These are phyloP conservation scores for Pseudogymnoascus sp. DNA, from an alignment of 2,329 filamentous ascomycete species.

Conservation along the genomic window DNA sequence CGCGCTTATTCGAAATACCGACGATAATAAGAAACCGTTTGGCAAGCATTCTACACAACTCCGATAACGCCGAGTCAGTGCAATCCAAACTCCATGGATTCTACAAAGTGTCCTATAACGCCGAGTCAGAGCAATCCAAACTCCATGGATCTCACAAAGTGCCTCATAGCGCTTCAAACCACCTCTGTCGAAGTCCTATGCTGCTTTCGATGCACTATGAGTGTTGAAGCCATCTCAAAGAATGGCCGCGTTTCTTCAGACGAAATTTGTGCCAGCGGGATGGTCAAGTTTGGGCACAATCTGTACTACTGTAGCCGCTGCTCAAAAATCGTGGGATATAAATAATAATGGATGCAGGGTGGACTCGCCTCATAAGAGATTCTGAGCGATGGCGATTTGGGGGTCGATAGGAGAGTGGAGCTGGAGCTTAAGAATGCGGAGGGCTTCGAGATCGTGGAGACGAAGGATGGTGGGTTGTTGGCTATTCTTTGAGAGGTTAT, in stretches of 20 bases:
- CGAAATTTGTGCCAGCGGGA: constrained; percentile 50
- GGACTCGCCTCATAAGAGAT: background rate
- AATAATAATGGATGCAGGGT: constrained; percentile 33
- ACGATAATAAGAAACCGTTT: background rate
- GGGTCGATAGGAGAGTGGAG: constrained; percentile 49
- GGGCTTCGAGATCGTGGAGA: constrained; percentile 73
- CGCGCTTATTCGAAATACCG: background rate
- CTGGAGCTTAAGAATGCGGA: constrained; percentile 67
- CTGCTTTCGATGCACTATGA: constrained; percentile 54
- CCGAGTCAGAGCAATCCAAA: no score
- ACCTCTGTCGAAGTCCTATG: constrained; percentile 48
- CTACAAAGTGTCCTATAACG: background rate
- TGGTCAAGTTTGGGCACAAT: constrained; percentile 58
- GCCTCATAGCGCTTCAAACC: background rate
- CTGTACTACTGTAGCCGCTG: constrained; percentile 60
- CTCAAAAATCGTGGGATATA: constrained; percentile 57
- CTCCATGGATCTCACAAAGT: no score
- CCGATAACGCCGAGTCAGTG: background rate
- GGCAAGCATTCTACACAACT: background rate
- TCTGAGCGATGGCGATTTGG: no score
- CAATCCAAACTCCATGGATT: background rate
- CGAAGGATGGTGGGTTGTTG: constrained; percentile 43
- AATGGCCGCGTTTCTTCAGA: constrained; percentile 36
- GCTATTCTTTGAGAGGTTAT: background rate
- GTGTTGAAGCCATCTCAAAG: constrained; percentile 50